phyloP scores from a whole-genome alignment of 2,329 filamentous ascomycete species.

The Rhynchosporium agropyri region DNA sequence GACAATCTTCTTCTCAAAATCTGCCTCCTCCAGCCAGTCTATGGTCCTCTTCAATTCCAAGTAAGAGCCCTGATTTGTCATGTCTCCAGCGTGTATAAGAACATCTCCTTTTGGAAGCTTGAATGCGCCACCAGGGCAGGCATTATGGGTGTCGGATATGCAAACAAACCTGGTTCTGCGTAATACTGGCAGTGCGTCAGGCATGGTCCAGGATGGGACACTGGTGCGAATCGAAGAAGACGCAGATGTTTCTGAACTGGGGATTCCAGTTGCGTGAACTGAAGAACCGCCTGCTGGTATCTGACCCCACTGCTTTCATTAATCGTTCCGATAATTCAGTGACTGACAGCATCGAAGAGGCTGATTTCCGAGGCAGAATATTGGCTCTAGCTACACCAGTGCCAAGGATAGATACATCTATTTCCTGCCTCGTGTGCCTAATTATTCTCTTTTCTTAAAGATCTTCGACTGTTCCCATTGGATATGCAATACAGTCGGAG shows the following conservation, averaged over 20 bases:
- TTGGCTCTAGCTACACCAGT: too few relatives aligned
- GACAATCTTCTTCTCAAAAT: conserved; percentile 72
- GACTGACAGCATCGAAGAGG: neutral
- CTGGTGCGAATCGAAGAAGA: neutral
- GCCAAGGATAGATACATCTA: neutral
- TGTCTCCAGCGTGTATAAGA: conserved; percentile 74
- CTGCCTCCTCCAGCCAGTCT: conserved; percentile 66
- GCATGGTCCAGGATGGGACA: conserved; percentile 18
- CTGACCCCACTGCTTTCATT: neutral
- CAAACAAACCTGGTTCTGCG: conserved; percentile 68
- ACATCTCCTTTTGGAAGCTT: conserved; percentile 73
- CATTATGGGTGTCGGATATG: conserved; percentile 77
- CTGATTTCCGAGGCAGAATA: too few relatives aligned
- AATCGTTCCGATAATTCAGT: neutral
- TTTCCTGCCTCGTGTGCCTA: neutral
- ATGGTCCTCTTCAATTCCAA: conserved; percentile 63
- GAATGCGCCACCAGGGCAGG: conserved; percentile 50
- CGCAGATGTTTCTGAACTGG: neutral
- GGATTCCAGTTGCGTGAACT: neutral
- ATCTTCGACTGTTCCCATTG: neutral
- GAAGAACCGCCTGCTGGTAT: neutral
- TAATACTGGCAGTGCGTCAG: conserved; percentile 22
- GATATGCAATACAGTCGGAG: neutral
- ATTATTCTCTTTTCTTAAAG: neutral
- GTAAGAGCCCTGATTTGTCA: conserved; percentile 71